phyloP scores from a whole-genome alignment of 2,329 filamentous ascomycete genomes.

The Venturia oleaginea region DNA sequence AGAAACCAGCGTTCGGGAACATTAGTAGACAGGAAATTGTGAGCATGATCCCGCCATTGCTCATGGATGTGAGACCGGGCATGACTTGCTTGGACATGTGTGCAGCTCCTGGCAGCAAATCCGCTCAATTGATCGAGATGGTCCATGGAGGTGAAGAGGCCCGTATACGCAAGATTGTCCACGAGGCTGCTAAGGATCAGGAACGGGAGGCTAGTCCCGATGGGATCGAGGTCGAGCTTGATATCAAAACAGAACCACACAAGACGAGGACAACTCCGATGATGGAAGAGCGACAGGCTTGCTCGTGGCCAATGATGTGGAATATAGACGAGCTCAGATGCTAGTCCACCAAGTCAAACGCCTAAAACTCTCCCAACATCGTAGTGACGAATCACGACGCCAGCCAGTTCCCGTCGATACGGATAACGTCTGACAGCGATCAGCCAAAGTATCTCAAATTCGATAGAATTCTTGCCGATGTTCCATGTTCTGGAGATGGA shows the following conservation, averaged over 20 bases:
- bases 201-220: constrained; percentile 46
- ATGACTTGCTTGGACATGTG: constrained; percentile 95
- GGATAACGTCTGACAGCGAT: constrained; percentile 54
- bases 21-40: constrained; percentile 97
- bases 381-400: constrained; percentile 98
- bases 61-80: constrained; percentile 83
- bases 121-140: constrained; percentile 89
- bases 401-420: constrained; percentile 87
- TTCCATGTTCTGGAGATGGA: constrained; percentile 93
- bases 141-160: constrained; percentile 88
- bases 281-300: constrained; percentile 83
- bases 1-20: constrained; percentile 92
- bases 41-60: constrained; percentile 94
- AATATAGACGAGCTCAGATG: constrained; percentile 96
- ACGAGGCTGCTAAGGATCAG: constrained; percentile 52
- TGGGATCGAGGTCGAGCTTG: constrained; percentile 22
- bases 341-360: constrained; percentile 96
- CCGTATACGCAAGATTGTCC: constrained; percentile 63
- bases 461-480: constrained; percentile 90
- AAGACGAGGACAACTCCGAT: constrained; percentile 50
- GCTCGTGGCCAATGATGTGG: constrained; percentile 89
- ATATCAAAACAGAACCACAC: constrained; percentile 20
- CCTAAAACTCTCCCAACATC: constrained; percentile 87
- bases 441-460: constrained; percentile 78
- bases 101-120: constrained; percentile 94